These are phyloP conservation scores for Leptographium wingfieldii DNA, from an alignment of 2,329 filamentous ascomycete genomes.

Conservation along the genomic window DNA sequence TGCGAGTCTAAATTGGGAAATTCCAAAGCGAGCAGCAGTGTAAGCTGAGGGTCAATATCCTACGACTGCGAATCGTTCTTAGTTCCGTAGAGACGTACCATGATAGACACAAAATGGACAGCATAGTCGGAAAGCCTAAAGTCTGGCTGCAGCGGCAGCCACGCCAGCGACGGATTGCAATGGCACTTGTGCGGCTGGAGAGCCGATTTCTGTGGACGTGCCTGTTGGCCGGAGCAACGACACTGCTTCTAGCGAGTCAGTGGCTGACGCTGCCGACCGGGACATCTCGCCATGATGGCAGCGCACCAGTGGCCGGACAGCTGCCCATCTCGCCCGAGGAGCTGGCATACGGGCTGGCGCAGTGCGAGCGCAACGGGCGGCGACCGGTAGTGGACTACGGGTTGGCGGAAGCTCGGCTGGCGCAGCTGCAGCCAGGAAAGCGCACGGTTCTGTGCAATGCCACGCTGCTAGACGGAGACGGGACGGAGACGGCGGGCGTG, in stretches of 20 bases:
- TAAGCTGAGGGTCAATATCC: not conserved
- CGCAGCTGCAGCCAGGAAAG: not conserved
- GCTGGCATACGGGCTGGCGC: not conserved
- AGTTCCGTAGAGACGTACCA: too few species aligned
- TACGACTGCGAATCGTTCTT: not conserved
- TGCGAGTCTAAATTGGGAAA: not conserved
- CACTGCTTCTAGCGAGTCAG: not conserved
- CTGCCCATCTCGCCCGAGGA: not conserved
- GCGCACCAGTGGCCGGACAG: not conserved
- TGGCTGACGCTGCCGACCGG: not conserved
- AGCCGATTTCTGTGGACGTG: not conserved
- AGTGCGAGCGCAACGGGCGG: not conserved
- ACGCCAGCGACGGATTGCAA: not conserved
- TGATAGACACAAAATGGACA: not conserved
- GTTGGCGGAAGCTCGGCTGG: not conserved
- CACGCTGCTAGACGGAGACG: slow-evolving; percentile 3
- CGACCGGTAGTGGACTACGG: not conserved
- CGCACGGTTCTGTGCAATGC: slow-evolving; percentile 1
- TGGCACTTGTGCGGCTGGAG: not conserved
- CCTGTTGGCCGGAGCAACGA: not conserved
- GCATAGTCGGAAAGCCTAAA: too few species aligned
- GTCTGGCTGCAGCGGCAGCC: not conserved
- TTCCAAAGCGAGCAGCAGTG: not conserved
- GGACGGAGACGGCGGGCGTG: not conserved
- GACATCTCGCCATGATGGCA: not conserved